phyloP scores from a whole-genome alignment of 192 early-diverging fungal genomes.

The Lobosporangium transversale region DNA sequence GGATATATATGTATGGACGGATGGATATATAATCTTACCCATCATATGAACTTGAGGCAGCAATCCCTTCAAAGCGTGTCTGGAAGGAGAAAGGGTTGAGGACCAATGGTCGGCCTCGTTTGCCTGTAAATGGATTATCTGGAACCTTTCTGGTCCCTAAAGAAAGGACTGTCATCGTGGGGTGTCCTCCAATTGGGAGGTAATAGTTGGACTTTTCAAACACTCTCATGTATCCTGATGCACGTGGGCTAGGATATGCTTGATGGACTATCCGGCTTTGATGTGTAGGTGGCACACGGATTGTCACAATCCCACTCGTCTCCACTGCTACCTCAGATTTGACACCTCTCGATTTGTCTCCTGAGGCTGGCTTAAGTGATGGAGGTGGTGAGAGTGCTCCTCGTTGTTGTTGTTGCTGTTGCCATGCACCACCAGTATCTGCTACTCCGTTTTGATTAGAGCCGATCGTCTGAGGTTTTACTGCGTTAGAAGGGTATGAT shows the following conservation, averaged over 20 bases:
- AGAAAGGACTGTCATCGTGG: slow-evolving; percentile 1
- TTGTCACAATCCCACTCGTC: slow-evolving; percentile 10
- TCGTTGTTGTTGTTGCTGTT: no score
- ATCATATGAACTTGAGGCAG: slow-evolving; percentile 1
- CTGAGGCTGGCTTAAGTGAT: slow-evolving; percentile 4
- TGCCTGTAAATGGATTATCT: background rate
- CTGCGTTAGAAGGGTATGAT: background rate
- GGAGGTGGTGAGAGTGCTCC: slow-evolving; percentile 1
- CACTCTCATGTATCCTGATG: slow-evolving; percentile 15
- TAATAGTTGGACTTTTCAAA: slow-evolving; percentile 4
- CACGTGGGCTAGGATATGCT: background rate
- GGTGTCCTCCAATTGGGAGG: slow-evolving; percentile 6
- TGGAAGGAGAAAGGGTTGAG: slow-evolving; percentile 31
- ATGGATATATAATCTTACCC: slow-evolving; percentile 15
- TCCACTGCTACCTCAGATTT: background rate
- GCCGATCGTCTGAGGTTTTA: no score
- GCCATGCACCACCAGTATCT: background rate
- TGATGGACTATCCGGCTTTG: background rate
- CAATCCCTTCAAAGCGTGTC: slow-evolving; percentile 35
- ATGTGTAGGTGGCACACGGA: background rate
- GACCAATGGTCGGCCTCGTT: slow-evolving; percentile 1
- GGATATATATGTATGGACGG: no score
- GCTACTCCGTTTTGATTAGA: no score
- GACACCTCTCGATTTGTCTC: background rate
- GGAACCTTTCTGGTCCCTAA: background rate